Percentiles rank a stretch among this genome's conserved stretches.
phyloP scores from a whole-genome alignment of 768 basidiomycete genomes.

The Tricholoma hemisulphureum region DNA sequence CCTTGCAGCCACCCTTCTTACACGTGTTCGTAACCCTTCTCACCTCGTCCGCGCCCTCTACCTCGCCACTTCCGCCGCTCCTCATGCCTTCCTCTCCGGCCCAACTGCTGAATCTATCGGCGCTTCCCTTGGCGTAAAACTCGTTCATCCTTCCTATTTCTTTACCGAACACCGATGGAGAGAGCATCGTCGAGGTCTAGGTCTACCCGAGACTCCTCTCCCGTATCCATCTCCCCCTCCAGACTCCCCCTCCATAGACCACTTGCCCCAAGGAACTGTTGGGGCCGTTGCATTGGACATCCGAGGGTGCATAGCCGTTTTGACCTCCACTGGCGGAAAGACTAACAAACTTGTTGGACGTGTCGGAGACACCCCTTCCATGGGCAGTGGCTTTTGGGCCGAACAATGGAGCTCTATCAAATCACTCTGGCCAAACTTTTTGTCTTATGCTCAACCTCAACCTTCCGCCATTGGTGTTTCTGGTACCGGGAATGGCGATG shows the following conservation, averaged over 20 bases:
- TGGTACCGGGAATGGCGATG: slow-evolving; percentile 85
- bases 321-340: slow-evolving; percentile 79
- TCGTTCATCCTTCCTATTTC: slow-evolving; percentile 77
- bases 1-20: slow-evolving; percentile 62
- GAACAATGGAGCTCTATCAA: slow-evolving; percentile 60
- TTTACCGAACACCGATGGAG: slow-evolving; percentile 74
- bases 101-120: slow-evolving; percentile 61
- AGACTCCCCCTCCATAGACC: slow-evolving; percentile 40
- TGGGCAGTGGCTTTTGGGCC: slow-evolving; percentile 83
- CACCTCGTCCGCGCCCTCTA: slow-evolving; percentile 69
- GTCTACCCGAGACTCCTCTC: slow-evolving; percentile 65
- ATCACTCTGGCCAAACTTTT: slow-evolving; percentile 23
- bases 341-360: slow-evolving; percentile 85
- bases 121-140: slow-evolving; percentile 47
- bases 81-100: slow-evolving; percentile 74
- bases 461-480: slow-evolving; percentile 66
- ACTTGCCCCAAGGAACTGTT: slow-evolving; percentile 74
- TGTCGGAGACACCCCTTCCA: slow-evolving; percentile 78
- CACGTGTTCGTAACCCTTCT: slow-evolving; percentile 69
- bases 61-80: slow-evolving; percentile 57
- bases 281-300: slow-evolving; percentile 81
- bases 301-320: slow-evolving; percentile 66
- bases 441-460: slow-evolving; percentile 23
- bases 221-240: slow-evolving; percentile 31
- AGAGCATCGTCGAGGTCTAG: slow-evolving; percentile 72